phyloP scores from a whole-genome alignment of 2,329 filamentous ascomycete genomes.

The Fusarium buxicola region DNA sequence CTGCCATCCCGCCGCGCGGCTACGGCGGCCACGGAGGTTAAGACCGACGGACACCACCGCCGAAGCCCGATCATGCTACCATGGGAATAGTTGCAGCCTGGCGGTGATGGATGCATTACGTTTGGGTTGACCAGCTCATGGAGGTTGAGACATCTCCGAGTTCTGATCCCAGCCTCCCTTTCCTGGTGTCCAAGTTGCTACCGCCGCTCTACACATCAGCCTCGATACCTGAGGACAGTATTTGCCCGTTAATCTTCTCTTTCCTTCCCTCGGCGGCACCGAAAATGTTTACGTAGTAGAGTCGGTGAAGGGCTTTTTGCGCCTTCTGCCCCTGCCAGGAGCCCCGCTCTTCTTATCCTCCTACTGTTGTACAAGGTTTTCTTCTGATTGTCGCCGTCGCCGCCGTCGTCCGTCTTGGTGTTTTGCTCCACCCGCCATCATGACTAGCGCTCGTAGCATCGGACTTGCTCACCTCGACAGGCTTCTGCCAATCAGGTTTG shows the following conservation, averaged over 20 bases:
- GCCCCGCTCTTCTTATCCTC: slow-evolving; percentile 22
- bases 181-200: no score
- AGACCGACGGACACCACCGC: slow-evolving; percentile 1
- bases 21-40: slow-evolving; percentile 11
- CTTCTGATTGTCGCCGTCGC: slow-evolving; percentile 18
- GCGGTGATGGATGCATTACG: not conserved
- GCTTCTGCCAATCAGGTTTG: slow-evolving; percentile 20
- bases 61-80: slow-evolving; percentile 5
- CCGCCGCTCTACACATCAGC: no score
- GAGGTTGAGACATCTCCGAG: not conserved
- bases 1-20: slow-evolving; percentile 3
- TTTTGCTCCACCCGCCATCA: slow-evolving; percentile 37
- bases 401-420: slow-evolving; percentile 24
- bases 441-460: slow-evolving; percentile 12
- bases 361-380: slow-evolving; percentile 19
- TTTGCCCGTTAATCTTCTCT: not conserved
- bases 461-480: slow-evolving; percentile 21
- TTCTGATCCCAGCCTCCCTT: slow-evolving; percentile 1
- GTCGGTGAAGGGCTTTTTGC: slow-evolving; percentile 14
- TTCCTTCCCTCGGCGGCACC: slow-evolving; percentile 4
- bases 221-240: not conserved
- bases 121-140: not conserved
- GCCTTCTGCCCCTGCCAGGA: slow-evolving; percentile 4
- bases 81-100: not conserved
- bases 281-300: not conserved